Evolutionary conservation across 345 rosid species (phyloP).

Genomic region (Rhodomyrtus tomentosa): DNA sequence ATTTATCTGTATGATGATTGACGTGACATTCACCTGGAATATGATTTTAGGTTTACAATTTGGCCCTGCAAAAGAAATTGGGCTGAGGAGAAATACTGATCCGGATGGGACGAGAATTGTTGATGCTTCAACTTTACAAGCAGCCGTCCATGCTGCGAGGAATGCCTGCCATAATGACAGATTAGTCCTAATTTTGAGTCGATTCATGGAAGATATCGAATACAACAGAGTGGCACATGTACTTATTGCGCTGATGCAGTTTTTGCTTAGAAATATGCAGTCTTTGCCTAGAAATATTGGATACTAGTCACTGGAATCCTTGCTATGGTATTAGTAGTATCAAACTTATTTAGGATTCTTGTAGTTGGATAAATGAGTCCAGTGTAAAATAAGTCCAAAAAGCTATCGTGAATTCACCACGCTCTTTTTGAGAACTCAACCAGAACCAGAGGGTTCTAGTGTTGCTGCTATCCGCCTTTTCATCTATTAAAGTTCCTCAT

Average conservation of each 20-base stretch:
- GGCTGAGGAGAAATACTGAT: conserved; percentile 52
- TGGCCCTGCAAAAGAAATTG: conserved; percentile 57
- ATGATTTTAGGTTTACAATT: conserved; percentile 40
- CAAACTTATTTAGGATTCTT: not conserved
- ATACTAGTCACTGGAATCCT: not conserved
- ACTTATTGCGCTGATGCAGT: not conserved
- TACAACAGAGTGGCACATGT: not conserved
- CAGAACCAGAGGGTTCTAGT: not conserved
- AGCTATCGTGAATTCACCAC: not conserved
- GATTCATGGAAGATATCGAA: not conserved
- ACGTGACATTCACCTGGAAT: conserved; percentile 42
- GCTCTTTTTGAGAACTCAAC: not conserved
- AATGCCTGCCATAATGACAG: conserved; percentile 40
- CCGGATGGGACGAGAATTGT: conserved; percentile 56
- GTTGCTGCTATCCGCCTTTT: not conserved
- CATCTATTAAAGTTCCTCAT: not conserved
- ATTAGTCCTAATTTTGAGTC: not conserved
- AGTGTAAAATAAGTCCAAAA: not conserved
- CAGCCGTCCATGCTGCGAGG: conserved; percentile 50
- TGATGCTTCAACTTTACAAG: conserved; percentile 52
- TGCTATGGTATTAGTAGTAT: not conserved
- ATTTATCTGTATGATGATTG: not conserved
- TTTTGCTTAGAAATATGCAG: not conserved
- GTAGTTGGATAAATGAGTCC: not conserved
- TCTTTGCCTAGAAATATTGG: not conserved